Conservation (phyloP, 1,139 yeast species). For the Yamadazyma epiphylla region DNA sequence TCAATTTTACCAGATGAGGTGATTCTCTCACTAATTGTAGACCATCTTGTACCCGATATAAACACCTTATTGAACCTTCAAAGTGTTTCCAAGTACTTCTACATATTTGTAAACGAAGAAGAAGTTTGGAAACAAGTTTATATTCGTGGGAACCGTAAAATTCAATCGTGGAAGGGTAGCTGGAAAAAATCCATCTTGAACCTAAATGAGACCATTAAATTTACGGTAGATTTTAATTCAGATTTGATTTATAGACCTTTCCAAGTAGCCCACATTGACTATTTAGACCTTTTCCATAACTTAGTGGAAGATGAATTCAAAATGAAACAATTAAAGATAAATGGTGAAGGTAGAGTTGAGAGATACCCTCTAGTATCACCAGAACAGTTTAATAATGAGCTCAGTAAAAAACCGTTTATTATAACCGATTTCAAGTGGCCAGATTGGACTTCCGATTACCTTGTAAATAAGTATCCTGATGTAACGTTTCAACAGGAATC, state of each 20-base stretch:
- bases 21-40: background rate
- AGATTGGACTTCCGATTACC: slow-evolving; percentile 51
- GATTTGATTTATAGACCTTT: slow-evolving; percentile 75
- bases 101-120: slow-evolving; percentile 69
- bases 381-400: slow-evolving; percentile 42
- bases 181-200: slow-evolving; percentile 67
- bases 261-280: slow-evolving; percentile 72
- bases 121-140: slow-evolving; percentile 72
- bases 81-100: slow-evolving; percentile 61
- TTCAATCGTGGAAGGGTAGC: slow-evolving; percentile 61
- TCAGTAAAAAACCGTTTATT: slow-evolving; percentile 65
- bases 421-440: slow-evolving; percentile 63
- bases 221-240: slow-evolving; percentile 41
- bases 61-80: slow-evolving; percentile 47
- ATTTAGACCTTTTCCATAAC: slow-evolving; percentile 42
- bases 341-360: slow-evolving; percentile 39
- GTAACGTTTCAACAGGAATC: slow-evolving; percentile 78
- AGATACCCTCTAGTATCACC: slow-evolving; percentile 40
- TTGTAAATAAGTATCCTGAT: slow-evolving; percentile 53
- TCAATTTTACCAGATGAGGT: slow-evolving; percentile 56
- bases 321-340: slow-evolving; percentile 12
- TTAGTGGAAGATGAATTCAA: slow-evolving; percentile 45
- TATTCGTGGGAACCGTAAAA: slow-evolving; percentile 2
- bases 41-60: slow-evolving; percentile 14
- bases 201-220: slow-evolving; percentile 28